A percentile compares a stretch with the other conserved stretches of the same genome.
Evolutionary conservation across 2,329 filamentous ascomycete genomes (phyloP).

Genomic region (Claviceps maximensis): DNA sequence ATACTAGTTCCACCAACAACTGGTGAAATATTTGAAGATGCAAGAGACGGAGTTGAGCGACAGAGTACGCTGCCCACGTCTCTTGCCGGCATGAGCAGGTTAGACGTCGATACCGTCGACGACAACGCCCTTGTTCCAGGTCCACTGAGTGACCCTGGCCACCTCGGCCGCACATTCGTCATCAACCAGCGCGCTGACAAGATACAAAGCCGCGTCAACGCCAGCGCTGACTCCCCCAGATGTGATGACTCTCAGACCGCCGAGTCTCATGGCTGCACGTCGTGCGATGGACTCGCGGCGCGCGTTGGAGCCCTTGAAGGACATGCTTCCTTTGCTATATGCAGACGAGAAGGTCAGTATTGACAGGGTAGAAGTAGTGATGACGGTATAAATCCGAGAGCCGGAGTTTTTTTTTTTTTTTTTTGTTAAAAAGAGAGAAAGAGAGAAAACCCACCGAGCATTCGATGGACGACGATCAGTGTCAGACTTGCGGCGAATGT

Average conservation of each 20-base stretch:
- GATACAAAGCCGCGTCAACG: constrained; percentile 71
- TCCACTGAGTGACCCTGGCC: constrained; percentile 64
- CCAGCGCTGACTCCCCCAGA: constrained; percentile 67
- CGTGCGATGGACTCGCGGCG: constrained; percentile 71
- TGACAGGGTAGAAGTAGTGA: not conserved
- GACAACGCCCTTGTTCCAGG: constrained; percentile 74
- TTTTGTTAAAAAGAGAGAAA: not conserved
- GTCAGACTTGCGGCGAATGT: constrained; percentile 64
- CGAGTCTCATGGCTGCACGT: constrained; percentile 61
- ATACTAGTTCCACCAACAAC: not conserved
- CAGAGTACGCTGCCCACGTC: constrained; percentile 7
- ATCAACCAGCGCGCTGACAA: constrained; percentile 71
- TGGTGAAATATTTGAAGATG: not conserved
- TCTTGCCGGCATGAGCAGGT: constrained; percentile 14
- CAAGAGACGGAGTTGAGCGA: not conserved
- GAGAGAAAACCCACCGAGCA: constrained; percentile 36
- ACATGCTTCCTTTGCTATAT: constrained; percentile 67
- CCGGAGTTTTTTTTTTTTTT: too few species aligned
- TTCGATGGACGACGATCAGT: constrained; percentile 46
- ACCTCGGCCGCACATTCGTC: constrained; percentile 65
- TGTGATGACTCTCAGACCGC: constrained; percentile 62
- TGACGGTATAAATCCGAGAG: too few species aligned
- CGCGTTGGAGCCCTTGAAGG: constrained; percentile 59
- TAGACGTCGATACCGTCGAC: constrained; percentile 76
- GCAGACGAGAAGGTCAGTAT: constrained; percentile 1